Conservation (phyloP, 441 rosid species). For the Erodium texanum region DNA sequence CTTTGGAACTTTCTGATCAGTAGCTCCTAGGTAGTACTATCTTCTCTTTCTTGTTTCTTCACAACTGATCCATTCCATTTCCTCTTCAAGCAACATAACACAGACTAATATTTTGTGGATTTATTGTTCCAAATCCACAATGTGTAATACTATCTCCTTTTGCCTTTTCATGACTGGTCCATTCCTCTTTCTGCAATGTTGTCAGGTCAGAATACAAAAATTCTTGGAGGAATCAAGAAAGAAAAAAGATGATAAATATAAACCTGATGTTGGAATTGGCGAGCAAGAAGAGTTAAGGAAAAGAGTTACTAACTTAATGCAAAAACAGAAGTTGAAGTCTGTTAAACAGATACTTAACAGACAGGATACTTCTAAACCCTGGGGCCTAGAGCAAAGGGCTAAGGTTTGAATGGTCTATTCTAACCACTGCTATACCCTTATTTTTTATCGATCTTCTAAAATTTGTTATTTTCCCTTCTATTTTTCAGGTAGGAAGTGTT, state of each 20-base stretch:
- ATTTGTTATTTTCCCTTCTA: conserved; percentile 16
- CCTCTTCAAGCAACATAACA: background rate
- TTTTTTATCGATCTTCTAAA: background rate
- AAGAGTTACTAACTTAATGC: conserved; percentile 45
- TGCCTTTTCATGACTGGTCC: background rate
- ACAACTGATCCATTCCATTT: background rate
- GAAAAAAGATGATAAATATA: conserved; percentile 29
- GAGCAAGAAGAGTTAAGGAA: conserved; percentile 52
- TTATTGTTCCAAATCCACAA: background rate
- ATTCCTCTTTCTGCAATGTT: conserved; percentile 11
- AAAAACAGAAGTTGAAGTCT: conserved; percentile 52
- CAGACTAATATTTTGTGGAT: background rate
- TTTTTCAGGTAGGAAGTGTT: conserved; percentile 70
- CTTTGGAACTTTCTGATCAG: background rate
- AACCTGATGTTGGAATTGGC: conserved; percentile 15
- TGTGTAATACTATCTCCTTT: background rate
- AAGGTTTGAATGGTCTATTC: conserved; percentile 44
- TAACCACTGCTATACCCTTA: conserved; percentile 12
- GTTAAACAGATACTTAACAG: conserved; percentile 49
- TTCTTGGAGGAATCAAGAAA: conserved; percentile 65
- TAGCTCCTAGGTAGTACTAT: background rate
- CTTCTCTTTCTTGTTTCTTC: too few species aligned
- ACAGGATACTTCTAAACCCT: conserved; percentile 49
- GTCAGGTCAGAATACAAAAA: conserved; percentile 62
- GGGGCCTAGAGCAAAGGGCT: conserved; percentile 84